phyloP scores from a whole-genome alignment of 2,329 filamentous ascomycete species.

The Hypoxylon sp. region DNA sequence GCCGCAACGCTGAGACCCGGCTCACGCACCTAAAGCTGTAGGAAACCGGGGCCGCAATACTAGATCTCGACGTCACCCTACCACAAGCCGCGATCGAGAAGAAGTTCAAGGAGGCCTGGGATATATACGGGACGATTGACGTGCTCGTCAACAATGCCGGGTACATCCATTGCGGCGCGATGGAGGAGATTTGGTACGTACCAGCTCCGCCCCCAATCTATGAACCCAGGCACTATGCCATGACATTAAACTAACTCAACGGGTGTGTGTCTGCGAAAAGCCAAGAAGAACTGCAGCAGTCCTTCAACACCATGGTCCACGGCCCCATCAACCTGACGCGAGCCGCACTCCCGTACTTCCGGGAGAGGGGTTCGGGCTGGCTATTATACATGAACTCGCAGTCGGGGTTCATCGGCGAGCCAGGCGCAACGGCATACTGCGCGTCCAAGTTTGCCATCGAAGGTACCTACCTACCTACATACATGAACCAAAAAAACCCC shows the following conservation, averaged over 20 bases:
- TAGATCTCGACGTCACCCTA: slow-evolving; percentile 44
- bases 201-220: not conserved
- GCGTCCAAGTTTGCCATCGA: slow-evolving; percentile 22
- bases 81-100: slow-evolving; percentile 36
- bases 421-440: slow-evolving; percentile 18
- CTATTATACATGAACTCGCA: slow-evolving; percentile 26
- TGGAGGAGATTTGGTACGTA: slow-evolving; percentile 43
- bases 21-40: slow-evolving; percentile 49
- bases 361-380: slow-evolving; percentile 19
- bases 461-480: slow-evolving; percentile 22
- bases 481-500: too few species aligned
- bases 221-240: not conserved
- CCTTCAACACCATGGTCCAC: slow-evolving; percentile 19
- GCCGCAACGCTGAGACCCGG: slow-evolving; percentile 47
- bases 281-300: slow-evolving; percentile 11
- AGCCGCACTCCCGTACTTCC: slow-evolving; percentile 21
- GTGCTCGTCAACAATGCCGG: slow-evolving; percentile 53
- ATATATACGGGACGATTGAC: slow-evolving; percentile 45
- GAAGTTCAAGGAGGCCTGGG: slow-evolving; percentile 38
- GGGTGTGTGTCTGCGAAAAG: too few species aligned
- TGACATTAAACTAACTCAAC: not conserved
- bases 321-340: slow-evolving; percentile 26
- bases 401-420: slow-evolving; percentile 19
- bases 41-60: slow-evolving; percentile 43
- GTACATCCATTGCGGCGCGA: slow-evolving; percentile 43